Evolutionary conservation across 2,329 filamentous ascomycete genomes (phyloP).

Genomic region (Cadophora sp.): DNA sequence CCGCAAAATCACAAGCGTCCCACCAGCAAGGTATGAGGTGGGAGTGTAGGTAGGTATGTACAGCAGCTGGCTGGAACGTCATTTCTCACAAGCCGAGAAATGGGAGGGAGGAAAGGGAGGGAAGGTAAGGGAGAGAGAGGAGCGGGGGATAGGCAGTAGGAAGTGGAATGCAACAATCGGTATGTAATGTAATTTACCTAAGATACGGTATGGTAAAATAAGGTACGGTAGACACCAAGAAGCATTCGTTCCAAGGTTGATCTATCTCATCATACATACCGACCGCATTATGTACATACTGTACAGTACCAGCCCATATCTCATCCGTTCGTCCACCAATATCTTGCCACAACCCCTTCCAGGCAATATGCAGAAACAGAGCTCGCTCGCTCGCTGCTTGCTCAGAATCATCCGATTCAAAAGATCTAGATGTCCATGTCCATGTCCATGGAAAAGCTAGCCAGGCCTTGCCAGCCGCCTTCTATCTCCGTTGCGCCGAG

Average conservation of each 20-base stretch:
- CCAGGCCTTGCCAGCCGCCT: no score
- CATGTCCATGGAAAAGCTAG: no score
- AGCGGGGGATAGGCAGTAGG: neutral
- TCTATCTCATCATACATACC: no score
- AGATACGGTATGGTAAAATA: no score
- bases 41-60: no score
- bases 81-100: conserved; percentile 9
- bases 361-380: neutral
- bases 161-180: neutral
- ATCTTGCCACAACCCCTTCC: neutral
- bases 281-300: no score
- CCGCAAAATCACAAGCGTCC: conserved; percentile 20
- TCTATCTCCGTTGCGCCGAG: conserved; percentile 29
- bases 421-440: neutral
- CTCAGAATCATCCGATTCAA: neutral
- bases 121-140: neutral
- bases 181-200: no score
- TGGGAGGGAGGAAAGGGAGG: neutral
- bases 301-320: no score
- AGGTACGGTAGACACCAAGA: no score
- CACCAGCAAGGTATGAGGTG: no score
- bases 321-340: neutral
- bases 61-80: conserved; percentile 9
- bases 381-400: neutral
- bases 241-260: no score